These are phyloP conservation scores for Phytophthora idaei DNA, from an alignment of 352 stramenopile species.

Conservation along the genomic window DNA sequence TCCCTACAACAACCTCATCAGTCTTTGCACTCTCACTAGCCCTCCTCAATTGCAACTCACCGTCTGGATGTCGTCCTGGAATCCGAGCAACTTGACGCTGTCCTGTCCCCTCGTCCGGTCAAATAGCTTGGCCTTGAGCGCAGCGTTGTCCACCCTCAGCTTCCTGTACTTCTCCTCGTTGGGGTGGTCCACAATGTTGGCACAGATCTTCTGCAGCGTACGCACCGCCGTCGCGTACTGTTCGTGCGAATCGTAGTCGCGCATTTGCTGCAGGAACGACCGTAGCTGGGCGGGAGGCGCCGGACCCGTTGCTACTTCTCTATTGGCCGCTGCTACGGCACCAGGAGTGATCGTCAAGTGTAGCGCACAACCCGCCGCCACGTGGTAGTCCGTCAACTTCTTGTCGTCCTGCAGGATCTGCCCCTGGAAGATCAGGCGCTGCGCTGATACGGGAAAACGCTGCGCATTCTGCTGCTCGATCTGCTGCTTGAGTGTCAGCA, in stretches of 20 bases:
- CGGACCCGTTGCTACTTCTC: slow-evolving; percentile 1
- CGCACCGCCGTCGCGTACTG: slow-evolving; percentile 56
- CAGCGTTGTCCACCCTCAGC: slow-evolving; percentile 70
- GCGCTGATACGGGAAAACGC: slow-evolving; percentile 67
- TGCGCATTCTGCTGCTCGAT: slow-evolving; percentile 60
- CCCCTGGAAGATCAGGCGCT: slow-evolving; percentile 89
- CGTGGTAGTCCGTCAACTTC: slow-evolving; percentile 66
- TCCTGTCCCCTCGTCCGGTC: slow-evolving; percentile 61
- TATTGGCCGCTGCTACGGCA: slow-evolving; percentile 26
- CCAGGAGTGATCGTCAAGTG: slow-evolving; percentile 69
- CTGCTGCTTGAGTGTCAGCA: slow-evolving; percentile 68
- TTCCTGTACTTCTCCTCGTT: slow-evolving; percentile 83
- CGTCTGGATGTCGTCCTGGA: slow-evolving; percentile 70
- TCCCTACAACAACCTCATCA: slow-evolving; percentile 36
- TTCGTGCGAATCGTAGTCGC: slow-evolving; percentile 35
- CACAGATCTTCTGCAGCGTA: slow-evolving; percentile 83
- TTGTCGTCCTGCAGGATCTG: slow-evolving; percentile 85
- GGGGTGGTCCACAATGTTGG: slow-evolving; percentile 77
- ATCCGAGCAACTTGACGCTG: slow-evolving; percentile 70
- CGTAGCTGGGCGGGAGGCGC: slow-evolving; percentile 42
- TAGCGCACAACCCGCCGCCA: slow-evolving; percentile 64
- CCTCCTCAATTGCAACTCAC: slow-evolving; percentile 30
- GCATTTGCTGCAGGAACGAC: slow-evolving; percentile 66
- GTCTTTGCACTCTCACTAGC: neutral
- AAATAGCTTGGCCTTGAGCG: slow-evolving; percentile 67